Evolutionary conservation across 805 yeast species (phyloP).

Genomic region (Maudiozyma saulgeensis): DNA sequence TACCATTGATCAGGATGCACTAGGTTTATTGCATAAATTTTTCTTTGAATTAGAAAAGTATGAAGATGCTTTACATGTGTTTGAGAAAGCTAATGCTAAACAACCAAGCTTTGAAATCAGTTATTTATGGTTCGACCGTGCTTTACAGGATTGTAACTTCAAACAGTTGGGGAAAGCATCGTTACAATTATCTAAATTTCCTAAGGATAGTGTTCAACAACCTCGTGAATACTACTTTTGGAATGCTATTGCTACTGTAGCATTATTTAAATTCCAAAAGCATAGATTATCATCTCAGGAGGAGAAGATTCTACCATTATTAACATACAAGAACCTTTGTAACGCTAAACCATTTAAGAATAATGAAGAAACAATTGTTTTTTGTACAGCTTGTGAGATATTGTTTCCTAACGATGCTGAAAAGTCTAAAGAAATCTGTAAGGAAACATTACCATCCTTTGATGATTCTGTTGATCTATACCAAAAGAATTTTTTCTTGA

Average conservation of each 20-base stretch:
- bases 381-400: conserved; percentile 40
- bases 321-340: conserved; percentile 52
- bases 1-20: conserved; percentile 42
- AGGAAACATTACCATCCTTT: conserved; percentile 25
- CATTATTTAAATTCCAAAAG: conserved; percentile 35
- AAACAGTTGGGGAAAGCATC: conserved; percentile 47
- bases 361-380: conserved; percentile 60
- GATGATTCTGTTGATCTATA: conserved; percentile 45
- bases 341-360: conserved; percentile 40
- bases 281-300: conserved; percentile 36
- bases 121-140: conserved; percentile 48
- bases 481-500: conserved; percentile 45
- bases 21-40: conserved; percentile 39
- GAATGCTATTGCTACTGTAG: conserved; percentile 41
- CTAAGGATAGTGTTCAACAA: conserved; percentile 3
- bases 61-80: conserved; percentile 38
- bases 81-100: conserved; percentile 49
- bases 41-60: conserved; percentile 33
- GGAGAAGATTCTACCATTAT: conserved; percentile 41
- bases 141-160: conserved; percentile 39
- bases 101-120: conserved; percentile 42
- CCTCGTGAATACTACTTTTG: conserved; percentile 37
- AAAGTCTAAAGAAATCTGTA: conserved; percentile 31
- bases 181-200: conserved; percentile 29
- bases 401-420: conserved; percentile 21